Evolutionary conservation across 2,329 filamentous ascomycete species (phyloP), one percentile per base, ranked within the genome.

Genomic region (Pezicula carpinea): DNA sequence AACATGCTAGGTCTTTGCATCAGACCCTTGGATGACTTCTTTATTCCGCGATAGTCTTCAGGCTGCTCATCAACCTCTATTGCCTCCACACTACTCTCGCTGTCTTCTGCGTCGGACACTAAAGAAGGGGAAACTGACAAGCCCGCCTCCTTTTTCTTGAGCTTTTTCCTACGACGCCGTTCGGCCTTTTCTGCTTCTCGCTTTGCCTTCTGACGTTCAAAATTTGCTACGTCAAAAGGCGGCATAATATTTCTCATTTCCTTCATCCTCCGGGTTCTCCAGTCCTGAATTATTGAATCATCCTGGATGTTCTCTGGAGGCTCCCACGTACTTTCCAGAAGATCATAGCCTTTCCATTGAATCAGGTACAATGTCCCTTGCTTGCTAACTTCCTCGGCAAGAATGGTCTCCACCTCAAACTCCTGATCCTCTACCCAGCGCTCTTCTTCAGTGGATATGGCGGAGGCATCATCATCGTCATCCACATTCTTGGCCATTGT

Each of bases 331-430:
- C 73, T 71, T 48, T 76, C 63, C n/a, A 78, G 62, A 5, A 81
- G 51, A 1, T 72, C 68, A 57, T 83, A 90, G 2, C 69, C 74
- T 21, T 70, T 67, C 85, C 85, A 89, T 49, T 78, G 74, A 18
- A 87, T 75, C 1, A 89, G 71, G 58, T 80, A 89, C 19, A 67
- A 56, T 22, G 58, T 63, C 14, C 64, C 65, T 4, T 67, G 53
- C 4, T 59, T 45, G 7, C 62, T 50, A 1, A 54, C 51, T 13
- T 65, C 65, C 56, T 82, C 73, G 1, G 70, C 69, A 15, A 80
- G 62, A 29, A 85, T 71, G 14, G 66, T 64, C 36, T 83, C 75
- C 4, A 64, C 60, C 2, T 44, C 44, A 47, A 58, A 63, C 26
- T 54, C 53, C 8, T 52, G 76, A n/a, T 54, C 50, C 10, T 43